These are phyloP conservation scores for Bathelium albidoporum DNA, from an alignment of 495 filamentous ascomycete genomes.

Conservation along the genomic window DNA sequence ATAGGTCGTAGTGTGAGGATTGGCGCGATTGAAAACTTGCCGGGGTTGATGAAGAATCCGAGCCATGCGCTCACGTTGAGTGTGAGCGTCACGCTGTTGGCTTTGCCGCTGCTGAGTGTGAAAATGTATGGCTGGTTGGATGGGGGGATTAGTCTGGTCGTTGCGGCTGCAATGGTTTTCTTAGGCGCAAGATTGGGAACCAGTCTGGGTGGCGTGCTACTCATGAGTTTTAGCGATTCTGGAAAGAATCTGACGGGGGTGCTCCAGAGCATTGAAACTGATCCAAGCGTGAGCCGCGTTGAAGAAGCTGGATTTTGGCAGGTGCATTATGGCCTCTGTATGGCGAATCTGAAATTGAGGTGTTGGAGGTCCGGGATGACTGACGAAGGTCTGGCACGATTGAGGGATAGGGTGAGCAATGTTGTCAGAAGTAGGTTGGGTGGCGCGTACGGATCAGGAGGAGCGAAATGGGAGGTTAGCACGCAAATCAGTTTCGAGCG, in stretches of 20 bases:
- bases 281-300: slow-evolving; percentile 61
- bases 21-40: slow-evolving; percentile 70
- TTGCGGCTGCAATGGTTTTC: slow-evolving; percentile 75
- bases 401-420: slow-evolving; percentile 64
- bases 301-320: slow-evolving; percentile 96
- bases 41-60: slow-evolving; percentile 75
- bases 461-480: slow-evolving; percentile 77
- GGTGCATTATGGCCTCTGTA: slow-evolving; percentile 91
- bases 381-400: slow-evolving; percentile 53
- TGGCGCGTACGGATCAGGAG: slow-evolving; percentile 74
- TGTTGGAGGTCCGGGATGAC: slow-evolving; percentile 37
- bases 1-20: slow-evolving; percentile 78
- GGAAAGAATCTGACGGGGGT: slow-evolving; percentile 56
- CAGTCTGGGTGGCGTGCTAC: slow-evolving; percentile 79
- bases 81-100: slow-evolving; percentile 66
- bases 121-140: slow-evolving; percentile 70
- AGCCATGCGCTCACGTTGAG: slow-evolving; percentile 87
- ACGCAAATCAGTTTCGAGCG: slow-evolving; percentile 32
- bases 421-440: slow-evolving; percentile 79
- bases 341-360: slow-evolving; percentile 83
- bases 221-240: slow-evolving; percentile 71
- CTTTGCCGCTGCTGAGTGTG: slow-evolving; percentile 73
- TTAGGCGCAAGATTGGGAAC: slow-evolving; percentile 74
- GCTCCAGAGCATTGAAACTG: slow-evolving; percentile 70
- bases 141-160: slow-evolving; percentile 63